Evolutionary conservation across 768 basidiomycete genomes (phyloP), one percentile per base, ranked within the genome.

Genomic region (Collybiopsis confluens): DNA sequence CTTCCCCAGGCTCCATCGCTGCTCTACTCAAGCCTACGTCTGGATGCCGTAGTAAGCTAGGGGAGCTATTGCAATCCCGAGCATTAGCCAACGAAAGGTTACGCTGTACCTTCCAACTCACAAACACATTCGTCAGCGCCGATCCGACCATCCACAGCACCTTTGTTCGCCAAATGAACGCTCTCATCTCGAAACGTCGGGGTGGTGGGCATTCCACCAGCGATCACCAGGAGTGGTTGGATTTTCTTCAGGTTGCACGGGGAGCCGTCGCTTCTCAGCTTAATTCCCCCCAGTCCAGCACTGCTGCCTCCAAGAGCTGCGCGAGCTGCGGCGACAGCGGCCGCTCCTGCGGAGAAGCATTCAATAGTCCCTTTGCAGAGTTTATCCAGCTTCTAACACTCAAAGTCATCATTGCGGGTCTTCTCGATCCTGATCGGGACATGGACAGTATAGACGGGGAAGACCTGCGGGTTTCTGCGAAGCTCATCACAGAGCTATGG

Each of bases 111-210:
- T 69, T 77, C 18, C 50, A 56, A 3, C 54, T 76, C 2, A 71
- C 76, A 0, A 85, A 76, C 44, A 80, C 83, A 0, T 85, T 85
- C 37, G 81, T 84, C 24, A 76, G 72, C 38, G 33, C 49, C 0
- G 68, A 77, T 3, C 11, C 55, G 0, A 52, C 24, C 7, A 56
- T 75, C 3, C 77, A 83, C 55, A 60, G 54, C 26, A 46, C 33
- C 1, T 80, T 76, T 54, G 61, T 69, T 28, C 44, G 55, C 1
- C 58, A 56, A 6, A 71, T 73, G 1, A 60, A 44, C 1, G 53
- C 37, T 1, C 64, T 76, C 1, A 60, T 79, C 5, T 33, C 30
- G 30, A 33, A 13, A 33, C 66, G 54, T 4, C n/a, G n/a, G n/a
- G n/a, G n/a, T n/a, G 60, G 62, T 6, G 60, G 65, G 23, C 15